These are phyloP conservation scores for Cornus suecica DNA, from an alignment of 148 eudicot genomes.

Conservation along the genomic window DNA sequence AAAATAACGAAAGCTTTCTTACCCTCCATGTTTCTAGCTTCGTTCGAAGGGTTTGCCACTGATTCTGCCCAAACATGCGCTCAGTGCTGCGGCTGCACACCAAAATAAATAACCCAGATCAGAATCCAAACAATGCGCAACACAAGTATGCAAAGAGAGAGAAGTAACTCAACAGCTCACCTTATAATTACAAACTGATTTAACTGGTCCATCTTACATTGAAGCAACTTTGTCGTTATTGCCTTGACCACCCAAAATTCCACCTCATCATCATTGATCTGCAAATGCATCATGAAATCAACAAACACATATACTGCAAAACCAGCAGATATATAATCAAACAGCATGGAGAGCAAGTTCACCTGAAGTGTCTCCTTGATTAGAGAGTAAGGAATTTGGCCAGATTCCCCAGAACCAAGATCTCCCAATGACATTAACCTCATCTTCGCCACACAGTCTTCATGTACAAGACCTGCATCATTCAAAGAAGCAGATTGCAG, in stretches of 20 bases:
- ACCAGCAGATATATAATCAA: not conserved
- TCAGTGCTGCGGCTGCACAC: slow-evolving; percentile 65
- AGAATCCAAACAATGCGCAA: not conserved
- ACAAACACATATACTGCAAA: not conserved
- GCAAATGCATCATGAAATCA: slow-evolving; percentile 7
- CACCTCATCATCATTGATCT: slow-evolving; percentile 84
- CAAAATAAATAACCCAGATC: not conserved
- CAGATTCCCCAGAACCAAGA: slow-evolving; percentile 69
- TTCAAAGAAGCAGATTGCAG: slow-evolving; percentile 12
- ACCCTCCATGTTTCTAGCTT: slow-evolving; percentile 92
- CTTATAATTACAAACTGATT: slow-evolving; percentile 75
- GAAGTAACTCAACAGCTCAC: slow-evolving; percentile 23
- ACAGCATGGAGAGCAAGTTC: slow-evolving; percentile 15
- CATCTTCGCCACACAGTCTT: slow-evolving; percentile 87
- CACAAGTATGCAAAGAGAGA: not conserved
- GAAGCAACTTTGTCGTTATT: slow-evolving; percentile 70
- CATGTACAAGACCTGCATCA: slow-evolving; percentile 78
- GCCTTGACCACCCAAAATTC: slow-evolving; percentile 90
- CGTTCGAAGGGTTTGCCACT: slow-evolving; percentile 70
- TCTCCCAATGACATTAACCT: slow-evolving; percentile 77
- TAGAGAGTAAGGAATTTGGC: slow-evolving; percentile 68
- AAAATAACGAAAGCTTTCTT: slow-evolving; percentile 15
- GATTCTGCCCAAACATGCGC: slow-evolving; percentile 77
- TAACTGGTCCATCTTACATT: slow-evolving; percentile 95
- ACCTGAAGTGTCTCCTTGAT: slow-evolving; percentile 79